Conservation (phyloP, 1,139 yeast species). For the Scheffersomyces insectosa region DNA sequence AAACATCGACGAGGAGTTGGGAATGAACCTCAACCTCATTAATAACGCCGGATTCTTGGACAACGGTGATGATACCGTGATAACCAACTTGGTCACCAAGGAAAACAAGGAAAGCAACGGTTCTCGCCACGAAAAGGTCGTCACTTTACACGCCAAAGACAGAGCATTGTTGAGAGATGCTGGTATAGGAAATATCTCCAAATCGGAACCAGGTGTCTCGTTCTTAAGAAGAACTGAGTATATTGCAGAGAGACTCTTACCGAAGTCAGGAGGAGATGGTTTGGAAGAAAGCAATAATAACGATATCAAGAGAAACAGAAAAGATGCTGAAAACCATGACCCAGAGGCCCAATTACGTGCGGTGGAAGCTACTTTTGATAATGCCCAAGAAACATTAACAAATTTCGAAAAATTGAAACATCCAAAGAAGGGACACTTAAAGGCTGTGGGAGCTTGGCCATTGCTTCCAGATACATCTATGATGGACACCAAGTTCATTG, state of each 20-base stretch:
- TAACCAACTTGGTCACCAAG: constrained; percentile 30
- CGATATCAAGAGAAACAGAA: constrained; percentile 13
- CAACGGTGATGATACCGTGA: constrained; percentile 52
- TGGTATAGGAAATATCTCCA: constrained; percentile 47
- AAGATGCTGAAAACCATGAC: constrained; percentile 40
- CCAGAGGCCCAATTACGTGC: constrained; percentile 64
- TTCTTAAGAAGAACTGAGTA: constrained; percentile 94
- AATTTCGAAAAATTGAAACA: constrained; percentile 57
- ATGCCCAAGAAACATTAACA: constrained; percentile 49
- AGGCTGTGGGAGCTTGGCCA: constrained; percentile 78
- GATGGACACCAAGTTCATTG: constrained; percentile 74
- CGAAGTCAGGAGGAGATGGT: constrained; percentile 17
- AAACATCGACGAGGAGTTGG: constrained; percentile 68
- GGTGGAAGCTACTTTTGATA: constrained; percentile 78
- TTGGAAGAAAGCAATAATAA: constrained; percentile 3
- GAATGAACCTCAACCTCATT: constrained; percentile 78
- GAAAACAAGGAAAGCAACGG: constrained; percentile 9
- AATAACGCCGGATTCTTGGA: constrained; percentile 70
- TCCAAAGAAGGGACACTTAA: constrained; percentile 73
- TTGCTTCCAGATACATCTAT: constrained; percentile 86
- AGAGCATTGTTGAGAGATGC: constrained; percentile 80
- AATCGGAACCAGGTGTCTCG: constrained; percentile 65
- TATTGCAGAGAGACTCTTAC: constrained; percentile 51
- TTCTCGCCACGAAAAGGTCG: constrained; percentile 11
- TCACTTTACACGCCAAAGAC: constrained; percentile 73